phyloP scores from a whole-genome alignment of 371 early-diverging fungal genomes.

The Mucor sp. region DNA sequence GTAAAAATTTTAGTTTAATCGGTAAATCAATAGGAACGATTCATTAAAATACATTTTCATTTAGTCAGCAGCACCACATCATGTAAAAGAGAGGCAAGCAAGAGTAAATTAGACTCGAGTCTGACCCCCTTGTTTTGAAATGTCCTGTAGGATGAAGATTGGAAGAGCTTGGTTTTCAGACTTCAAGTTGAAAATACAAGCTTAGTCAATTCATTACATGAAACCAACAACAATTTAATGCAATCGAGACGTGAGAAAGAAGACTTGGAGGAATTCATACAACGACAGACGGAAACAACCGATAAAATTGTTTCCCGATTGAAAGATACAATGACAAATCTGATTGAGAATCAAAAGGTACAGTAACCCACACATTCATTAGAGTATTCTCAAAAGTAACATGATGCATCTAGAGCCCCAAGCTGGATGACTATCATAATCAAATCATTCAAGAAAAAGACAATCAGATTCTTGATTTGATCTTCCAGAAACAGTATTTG shows the following conservation, averaged over 20 bases:
- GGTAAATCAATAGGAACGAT: conserved; percentile 8
- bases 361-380: too few species aligned
- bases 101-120: not conserved
- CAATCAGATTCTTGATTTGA: not conserved
- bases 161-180: conserved; percentile 14
- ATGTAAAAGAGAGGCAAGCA: not conserved
- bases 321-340: conserved; percentile 1
- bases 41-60: conserved; percentile 3
- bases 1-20: not conserved
- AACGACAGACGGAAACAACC: conserved; percentile 22
- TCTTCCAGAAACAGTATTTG: conserved; percentile 25
- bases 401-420: not conserved
- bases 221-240: conserved; percentile 12
- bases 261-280: conserved; percentile 18
- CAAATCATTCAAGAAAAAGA: not conserved
- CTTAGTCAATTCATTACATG: conserved; percentile 17
- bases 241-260: conserved; percentile 23
- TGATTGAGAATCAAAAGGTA: conserved; percentile 11
- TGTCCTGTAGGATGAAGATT: conserved; percentile 9
- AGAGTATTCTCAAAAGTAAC: not conserved
- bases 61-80: conserved; percentile 15
- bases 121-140: not conserved
- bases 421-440: not conserved
- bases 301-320: conserved; percentile 17
- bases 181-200: conserved; percentile 21